Evolutionary conservation across 164 flowering plant species (phyloP), one percentile per base, ranked within the genome.

Genomic region (Vitis vinifera): DNA sequence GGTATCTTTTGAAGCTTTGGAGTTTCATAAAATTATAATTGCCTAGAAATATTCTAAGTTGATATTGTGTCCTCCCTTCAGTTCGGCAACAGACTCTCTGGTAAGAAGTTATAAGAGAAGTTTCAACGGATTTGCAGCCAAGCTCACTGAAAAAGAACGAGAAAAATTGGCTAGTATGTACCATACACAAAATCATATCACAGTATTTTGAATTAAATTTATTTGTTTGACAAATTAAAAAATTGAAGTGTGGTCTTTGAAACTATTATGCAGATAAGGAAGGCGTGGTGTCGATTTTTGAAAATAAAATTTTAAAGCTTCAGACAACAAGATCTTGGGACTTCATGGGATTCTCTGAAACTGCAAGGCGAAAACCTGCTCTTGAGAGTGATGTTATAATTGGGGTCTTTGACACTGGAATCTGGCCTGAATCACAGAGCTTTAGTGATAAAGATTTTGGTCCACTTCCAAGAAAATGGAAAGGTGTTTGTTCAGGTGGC

Each of bases 401-500:
- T n/a, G 83, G 83, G 11, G 72, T 80, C 1, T 19, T 77, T 9
- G 81, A 77, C 55, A 51, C 29, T 27, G 83, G 83, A 52, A 62
- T 77, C 14, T 80, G 79, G 81, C 83, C 80, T 17, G 78, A 80
- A 23, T 69, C 77, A 3, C 59, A 56, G 0, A 74, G 80, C 55
- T 80, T 80, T 31, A 69, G 52, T 55, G 75, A 69, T 51, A 53
- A 69, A 16, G 79, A 71, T 37, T 77, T 75, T 17, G 74, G 78
- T 51, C 81, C 79, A 66, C 65, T 76, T 55, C 83, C 83, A 5
- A 16, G 17, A 55, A 77, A 75, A 49, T 80, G 83, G 83, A 80
- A 77, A 31, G 83, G 83, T 27, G 68, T 50, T 27, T 77, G 83
- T 30, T 27, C 48, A 8, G 70, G 81, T 1, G 76, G 78, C 71